Conservation (phyloP, 257 asterid genomes). For the Solanum verrucosum region DNA sequence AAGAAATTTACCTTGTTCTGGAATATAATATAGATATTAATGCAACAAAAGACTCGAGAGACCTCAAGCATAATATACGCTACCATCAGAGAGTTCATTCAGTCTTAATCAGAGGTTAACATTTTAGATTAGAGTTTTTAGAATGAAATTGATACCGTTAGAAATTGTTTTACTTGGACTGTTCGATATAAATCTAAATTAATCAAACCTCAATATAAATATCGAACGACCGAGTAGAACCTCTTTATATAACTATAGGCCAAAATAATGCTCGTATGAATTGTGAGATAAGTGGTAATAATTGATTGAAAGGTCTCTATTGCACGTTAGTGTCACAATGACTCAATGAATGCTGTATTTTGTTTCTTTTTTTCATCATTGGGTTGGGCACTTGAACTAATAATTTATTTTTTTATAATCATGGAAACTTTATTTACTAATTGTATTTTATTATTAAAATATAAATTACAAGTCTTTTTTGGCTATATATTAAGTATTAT, state of each 20-base stretch:
- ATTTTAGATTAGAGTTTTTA: neutral
- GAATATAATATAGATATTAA: too few relatives aligned
- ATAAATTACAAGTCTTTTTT: neutral
- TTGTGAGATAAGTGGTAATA: neutral
- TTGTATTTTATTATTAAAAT: neutral
- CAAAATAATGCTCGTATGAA: neutral
- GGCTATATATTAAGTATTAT: neutral
- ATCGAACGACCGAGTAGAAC: neutral
- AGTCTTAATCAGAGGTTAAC: neutral
- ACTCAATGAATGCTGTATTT: neutral
- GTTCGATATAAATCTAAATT: neutral
- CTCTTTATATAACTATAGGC: neutral
- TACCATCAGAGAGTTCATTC: neutral
- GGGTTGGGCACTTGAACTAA: neutral
- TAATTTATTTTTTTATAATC: neutral
- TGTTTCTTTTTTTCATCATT: neutral
- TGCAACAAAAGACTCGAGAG: neutral
- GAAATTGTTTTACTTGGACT: accelerated
- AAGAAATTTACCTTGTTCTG: too few relatives aligned
- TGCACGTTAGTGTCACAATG: neutral
- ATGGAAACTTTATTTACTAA: neutral
- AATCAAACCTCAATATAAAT: neutral
- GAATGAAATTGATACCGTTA: neutral
- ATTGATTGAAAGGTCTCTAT: neutral
- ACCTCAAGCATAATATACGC: neutral